A percentile compares a stretch with the other conserved stretches of the same genome.
These are phyloP conservation scores for Paracorniculantispora psalliotae DNA, from an alignment of 2,329 filamentous ascomycete genomes.

Conservation along the genomic window DNA sequence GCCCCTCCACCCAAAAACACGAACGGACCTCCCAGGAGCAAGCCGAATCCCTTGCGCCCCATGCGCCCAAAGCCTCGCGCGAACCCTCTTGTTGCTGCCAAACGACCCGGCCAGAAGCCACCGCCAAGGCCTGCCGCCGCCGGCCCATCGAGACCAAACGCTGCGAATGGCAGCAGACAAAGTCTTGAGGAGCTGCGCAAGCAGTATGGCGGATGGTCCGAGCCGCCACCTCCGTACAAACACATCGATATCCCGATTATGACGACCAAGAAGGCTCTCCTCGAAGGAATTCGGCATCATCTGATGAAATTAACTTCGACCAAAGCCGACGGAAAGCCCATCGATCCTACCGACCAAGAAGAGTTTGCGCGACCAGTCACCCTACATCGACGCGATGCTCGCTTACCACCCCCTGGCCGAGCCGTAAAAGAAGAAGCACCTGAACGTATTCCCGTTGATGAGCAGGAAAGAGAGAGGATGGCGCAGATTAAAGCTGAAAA, in stretches of 20 bases:
- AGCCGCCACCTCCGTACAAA: constrained; percentile 40
- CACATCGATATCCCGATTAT: constrained; percentile 63
- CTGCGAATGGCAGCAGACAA: constrained; percentile 26
- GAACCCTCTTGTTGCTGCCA: constrained; percentile 61
- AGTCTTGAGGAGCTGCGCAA: constrained; percentile 39
- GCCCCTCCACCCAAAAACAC: constrained; percentile 32
- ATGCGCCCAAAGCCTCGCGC: constrained; percentile 39
- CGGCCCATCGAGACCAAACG: constrained; percentile 17
- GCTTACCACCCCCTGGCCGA: constrained; percentile 59
- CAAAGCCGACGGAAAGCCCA: constrained; percentile 51
- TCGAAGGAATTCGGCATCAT: constrained; percentile 79
- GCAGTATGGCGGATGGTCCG: constrained; percentile 54
- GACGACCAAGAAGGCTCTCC: constrained; percentile 74
- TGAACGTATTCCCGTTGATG: constrained; percentile 42
- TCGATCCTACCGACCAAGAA: constrained; percentile 64
- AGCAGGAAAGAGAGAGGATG: constrained; percentile 56
- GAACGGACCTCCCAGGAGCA: constrained; percentile 28
- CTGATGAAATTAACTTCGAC: constrained; percentile 71
- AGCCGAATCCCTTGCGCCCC: constrained; percentile 34
- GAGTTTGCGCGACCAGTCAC: constrained; percentile 86
- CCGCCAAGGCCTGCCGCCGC: constrained; percentile 20
- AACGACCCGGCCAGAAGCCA: constrained; percentile 35
- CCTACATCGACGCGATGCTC: constrained; percentile 82
- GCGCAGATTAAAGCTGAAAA: constrained; percentile 73
- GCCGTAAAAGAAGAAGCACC: constrained; percentile 56